Base-by-base conservation (phyloP, 2,329 filamentous ascomycete species). In the Colletotrichum musae region DNA sequence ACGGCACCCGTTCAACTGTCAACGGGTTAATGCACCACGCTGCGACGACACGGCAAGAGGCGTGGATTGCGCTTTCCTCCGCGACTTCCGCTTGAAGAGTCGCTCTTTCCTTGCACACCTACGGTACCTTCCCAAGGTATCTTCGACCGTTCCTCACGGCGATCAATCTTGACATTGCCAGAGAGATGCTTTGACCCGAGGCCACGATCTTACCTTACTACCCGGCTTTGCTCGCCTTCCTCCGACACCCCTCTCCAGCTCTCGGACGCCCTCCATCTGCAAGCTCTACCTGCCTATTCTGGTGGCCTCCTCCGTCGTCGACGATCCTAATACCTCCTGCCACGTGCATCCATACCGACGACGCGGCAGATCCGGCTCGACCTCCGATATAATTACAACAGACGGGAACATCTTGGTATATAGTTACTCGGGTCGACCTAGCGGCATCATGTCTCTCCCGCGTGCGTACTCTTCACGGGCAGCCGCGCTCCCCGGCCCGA, bases 111-210 rank as follows among this genome's bases (percentile, higher is more conserved):
- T 7, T 10, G 4, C 21, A 24, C 21, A 24, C 10, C 7, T 36
- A 36, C 32, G 32, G 32, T 36, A 10, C 9, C 32, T 36, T 9
- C 32, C 32, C 32, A 36, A 10, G 32, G 32, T 10, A 36, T 36
- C 32, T 10, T 36, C 32, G 32, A 36, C 9, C 16, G 32, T 43
- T 51, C 51, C 39, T 67, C 51, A 54, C 57, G 45, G 21, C n/a
- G 39, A 47, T 43, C 18, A 28, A 9, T 36, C 24, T 12, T 26
- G 15, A 12, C 41, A 56, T 50, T 28, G 21, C 51, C 12, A 58
- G 43, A 69, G 66, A 66, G 39, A 69, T 69, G 66, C 62, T 69
- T 18, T 69, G 62, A 69, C 64, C 58, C 50, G 43, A 69, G 62
- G 28, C 16, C 18, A 39, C 41, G 24, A 61, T 32, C 58, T 32